phyloP scores from a whole-genome alignment of 371 early-diverging fungal species.

The Actinomucor elegans region DNA sequence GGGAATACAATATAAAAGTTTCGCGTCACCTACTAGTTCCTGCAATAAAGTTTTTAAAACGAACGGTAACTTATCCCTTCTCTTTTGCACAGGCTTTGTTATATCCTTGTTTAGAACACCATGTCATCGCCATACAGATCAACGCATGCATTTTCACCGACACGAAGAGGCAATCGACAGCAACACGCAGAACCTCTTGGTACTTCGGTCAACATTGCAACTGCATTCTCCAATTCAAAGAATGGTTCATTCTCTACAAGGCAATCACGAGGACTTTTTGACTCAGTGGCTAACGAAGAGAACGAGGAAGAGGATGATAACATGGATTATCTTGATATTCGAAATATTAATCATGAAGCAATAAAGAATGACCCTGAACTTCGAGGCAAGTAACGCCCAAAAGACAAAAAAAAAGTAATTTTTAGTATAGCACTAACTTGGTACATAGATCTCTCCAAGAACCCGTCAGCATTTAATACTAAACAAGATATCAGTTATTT shows the following conservation, averaged over 20 bases:
- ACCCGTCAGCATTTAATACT: slow-evolving; percentile 5
- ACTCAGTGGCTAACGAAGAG: too few species aligned
- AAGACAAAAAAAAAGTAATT: too few species aligned
- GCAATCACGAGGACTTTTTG: too few species aligned
- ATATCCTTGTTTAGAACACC: background rate
- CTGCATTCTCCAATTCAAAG: background rate
- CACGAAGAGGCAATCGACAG: background rate
- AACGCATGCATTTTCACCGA: background rate
- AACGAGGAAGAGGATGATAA: background rate
- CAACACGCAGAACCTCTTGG: background rate
- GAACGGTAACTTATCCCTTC: too few species aligned
- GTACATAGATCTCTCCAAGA: slow-evolving; percentile 2
- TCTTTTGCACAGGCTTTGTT: too few species aligned
- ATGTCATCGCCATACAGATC: background rate
- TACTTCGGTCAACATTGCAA: background rate
- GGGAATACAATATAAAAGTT: too few species aligned
- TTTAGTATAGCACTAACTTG: too few species aligned
- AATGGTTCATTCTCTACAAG: too few species aligned
- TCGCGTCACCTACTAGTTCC: too few species aligned
- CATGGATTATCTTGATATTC: background rate
- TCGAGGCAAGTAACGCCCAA: slow-evolving; percentile 8
- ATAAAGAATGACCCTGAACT: slow-evolving; percentile 12
- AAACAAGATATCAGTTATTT: too few species aligned
- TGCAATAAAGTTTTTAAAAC: too few species aligned
- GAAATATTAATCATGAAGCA: slow-evolving; percentile 12